Conservation (phyloP, 2,329 filamentous ascomycete species). For the Stenocarpella maydis region DNA sequence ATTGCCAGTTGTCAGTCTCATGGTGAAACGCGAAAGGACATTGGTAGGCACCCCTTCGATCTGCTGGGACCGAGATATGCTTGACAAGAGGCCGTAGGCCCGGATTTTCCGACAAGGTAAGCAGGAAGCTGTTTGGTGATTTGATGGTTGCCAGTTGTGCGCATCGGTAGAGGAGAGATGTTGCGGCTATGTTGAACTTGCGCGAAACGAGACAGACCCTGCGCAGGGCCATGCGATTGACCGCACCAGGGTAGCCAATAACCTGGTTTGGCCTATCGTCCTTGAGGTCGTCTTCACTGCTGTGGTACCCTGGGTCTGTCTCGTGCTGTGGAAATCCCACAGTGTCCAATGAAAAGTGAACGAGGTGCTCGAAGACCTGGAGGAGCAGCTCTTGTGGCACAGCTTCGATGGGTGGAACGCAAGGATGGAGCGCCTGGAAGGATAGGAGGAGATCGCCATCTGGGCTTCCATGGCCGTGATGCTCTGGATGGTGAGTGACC, state of each 20-base stretch:
- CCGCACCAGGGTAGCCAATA: neutral
- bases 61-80: neutral
- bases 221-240: neutral
- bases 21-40: neutral
- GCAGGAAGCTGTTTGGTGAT: neutral
- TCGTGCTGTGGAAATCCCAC: neutral
- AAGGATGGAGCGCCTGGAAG: neutral
- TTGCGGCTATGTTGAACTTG: neutral
- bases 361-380: neutral
- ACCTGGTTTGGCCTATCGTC: neutral
- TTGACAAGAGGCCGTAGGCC: neutral
- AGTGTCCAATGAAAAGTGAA: neutral
- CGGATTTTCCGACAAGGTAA: neutral
- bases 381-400: neutral
- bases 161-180: constrained; percentile 2
- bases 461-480: neutral
- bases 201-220: constrained; percentile 3
- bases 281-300: neutral
- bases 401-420: neutral
- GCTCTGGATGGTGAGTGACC: neutral
- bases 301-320: neutral
- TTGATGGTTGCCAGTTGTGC: neutral
- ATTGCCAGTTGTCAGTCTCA: neutral
- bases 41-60: fast-evolving
- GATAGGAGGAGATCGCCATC: too few species aligned